Evolutionary conservation across 805 yeast species (phyloP), one percentile per base, ranked within the genome.

Genomic region (Sugiyamaella marilandica): DNA sequence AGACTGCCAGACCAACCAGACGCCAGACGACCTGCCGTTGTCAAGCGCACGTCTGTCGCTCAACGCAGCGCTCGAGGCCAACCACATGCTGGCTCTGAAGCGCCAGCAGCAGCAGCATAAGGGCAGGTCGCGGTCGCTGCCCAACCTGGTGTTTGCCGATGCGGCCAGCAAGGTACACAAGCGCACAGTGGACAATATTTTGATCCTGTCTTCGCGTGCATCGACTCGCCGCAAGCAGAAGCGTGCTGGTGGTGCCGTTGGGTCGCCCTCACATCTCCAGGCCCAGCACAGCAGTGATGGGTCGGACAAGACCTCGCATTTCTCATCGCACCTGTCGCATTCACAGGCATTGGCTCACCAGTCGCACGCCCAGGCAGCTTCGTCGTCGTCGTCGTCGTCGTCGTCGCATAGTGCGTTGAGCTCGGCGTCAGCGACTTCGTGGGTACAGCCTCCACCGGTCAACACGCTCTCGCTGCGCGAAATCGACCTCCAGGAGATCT

Each of bases 401-500:
- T 50, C 53, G 10, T 32, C 45, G 8, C 21, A 13, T 8, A n/a
- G 16, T 41, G 21, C 19, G 18, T 18, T 34, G 14, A n/a, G 35
- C 19, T n/a, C 48, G 5, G 16, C 49, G 29, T 26, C 49, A 10
- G 31, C 52, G 14, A 39, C 26, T 16, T 33, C 51, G 21, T 53
- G 49, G 41, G 36, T 52, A 76, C 84, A 2, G 78, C 62, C 59
- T 5, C 96, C 96, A 2, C 97, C 97, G 1, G 87, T 87, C 45
- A 87, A 86, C 69, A 71, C 87, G 47, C 90, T 84, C 63, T 82
- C 89, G 32, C 75, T 91, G 59, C 82, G 84, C 60, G 97, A 89
- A 66, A 86, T 91, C 54, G 97, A 91, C 63, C 70, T 91, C 45
- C 86, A 86, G 56, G 96, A 89, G 65, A 91, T 92, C 50, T 75